These are phyloP conservation scores for Claviceps citrina DNA, from an alignment of 2,329 filamentous ascomycete species.

Conservation along the genomic window DNA sequence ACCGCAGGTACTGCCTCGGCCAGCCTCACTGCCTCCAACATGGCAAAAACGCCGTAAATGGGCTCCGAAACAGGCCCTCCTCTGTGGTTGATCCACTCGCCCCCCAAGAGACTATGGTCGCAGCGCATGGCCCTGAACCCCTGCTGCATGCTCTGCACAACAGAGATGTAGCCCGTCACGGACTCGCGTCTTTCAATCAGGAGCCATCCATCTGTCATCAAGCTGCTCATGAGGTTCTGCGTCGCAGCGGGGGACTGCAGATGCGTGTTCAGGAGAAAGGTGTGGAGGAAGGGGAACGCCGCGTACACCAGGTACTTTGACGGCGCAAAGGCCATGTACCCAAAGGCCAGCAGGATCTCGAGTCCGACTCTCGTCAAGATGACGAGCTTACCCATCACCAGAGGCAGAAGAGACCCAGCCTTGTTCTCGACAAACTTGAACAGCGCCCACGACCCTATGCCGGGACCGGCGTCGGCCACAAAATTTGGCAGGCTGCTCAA, in stretches of 20 bases:
- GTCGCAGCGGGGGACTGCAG: slow-evolving; percentile 46
- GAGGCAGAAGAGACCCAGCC: slow-evolving; percentile 25
- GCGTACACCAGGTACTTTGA: slow-evolving; percentile 52
- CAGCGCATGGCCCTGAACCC: slow-evolving; percentile 75
- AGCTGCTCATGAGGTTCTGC: slow-evolving; percentile 45
- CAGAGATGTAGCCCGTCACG: slow-evolving; percentile 79
- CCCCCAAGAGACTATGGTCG: slow-evolving; percentile 85
- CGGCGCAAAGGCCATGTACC: slow-evolving; percentile 52
- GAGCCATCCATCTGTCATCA: slow-evolving; percentile 52
- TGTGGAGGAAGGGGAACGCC: slow-evolving; percentile 59
- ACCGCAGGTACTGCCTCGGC: slow-evolving; percentile 42
- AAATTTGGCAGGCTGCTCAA: slow-evolving; percentile 39
- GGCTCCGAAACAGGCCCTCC: slow-evolving; percentile 55
- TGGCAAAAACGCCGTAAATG: slow-evolving; percentile 90
- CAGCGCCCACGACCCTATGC: slow-evolving; percentile 49
- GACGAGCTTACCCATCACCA: slow-evolving; percentile 44
- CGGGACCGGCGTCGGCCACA: slow-evolving; percentile 47
- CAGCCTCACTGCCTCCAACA: slow-evolving; percentile 81
- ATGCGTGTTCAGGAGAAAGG: slow-evolving; percentile 59
- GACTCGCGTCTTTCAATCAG: slow-evolving; percentile 74
- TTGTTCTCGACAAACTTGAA: slow-evolving; percentile 38
- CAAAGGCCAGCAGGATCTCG: slow-evolving; percentile 48
- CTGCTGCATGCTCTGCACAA: slow-evolving; percentile 57
- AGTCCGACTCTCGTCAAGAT: slow-evolving; percentile 57
- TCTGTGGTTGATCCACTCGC: slow-evolving; percentile 59